Percentiles rank a stretch among this genome's conserved stretches.
Conservation (phyloP, 192 early-diverging fungal species). For the Phlyctochytrium arcticum region DNA sequence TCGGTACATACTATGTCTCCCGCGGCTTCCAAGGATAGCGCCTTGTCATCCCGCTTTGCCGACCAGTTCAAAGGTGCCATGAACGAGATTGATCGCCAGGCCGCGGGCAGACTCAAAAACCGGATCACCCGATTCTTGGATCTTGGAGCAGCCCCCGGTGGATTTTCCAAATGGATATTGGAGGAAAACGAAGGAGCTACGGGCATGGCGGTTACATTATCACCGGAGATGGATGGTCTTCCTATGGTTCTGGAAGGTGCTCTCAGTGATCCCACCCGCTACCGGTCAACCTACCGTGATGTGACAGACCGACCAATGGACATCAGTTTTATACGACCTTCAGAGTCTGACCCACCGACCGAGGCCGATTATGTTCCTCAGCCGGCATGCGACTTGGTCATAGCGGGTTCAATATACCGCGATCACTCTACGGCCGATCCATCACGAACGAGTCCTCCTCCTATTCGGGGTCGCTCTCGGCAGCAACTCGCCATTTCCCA, state of each 20-base stretch:
- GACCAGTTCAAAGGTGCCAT: conserved; percentile 23
- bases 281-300: conserved; percentile 8
- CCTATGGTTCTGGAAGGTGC: conserved; percentile 26
- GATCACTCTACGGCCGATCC: conserved; percentile 17
- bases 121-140: conserved; percentile 16
- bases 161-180: conserved; percentile 15
- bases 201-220: conserved; percentile 21
- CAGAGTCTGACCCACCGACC: background rate
- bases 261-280: conserved; percentile 2
- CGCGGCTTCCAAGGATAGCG: background rate
- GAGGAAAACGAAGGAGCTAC: conserved; percentile 11
- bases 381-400: conserved; percentile 20
- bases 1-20: background rate
- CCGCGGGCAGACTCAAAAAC: background rate
- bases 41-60: conserved; percentile 4
- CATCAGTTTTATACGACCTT: conserved; percentile 2
- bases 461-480: conserved; percentile 13
- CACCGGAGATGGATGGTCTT: conserved; percentile 18
- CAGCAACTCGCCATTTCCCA: conserved; percentile 18
- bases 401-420: conserved; percentile 20
- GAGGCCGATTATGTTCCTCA: background rate
- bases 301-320: conserved; percentile 17
- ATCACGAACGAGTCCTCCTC: conserved; percentile 7
- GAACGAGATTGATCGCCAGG: conserved; percentile 9
- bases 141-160: conserved; percentile 19